Evolutionary conservation across 1,284 basidiomycete species (phyloP).

Genomic region (Ganoderma multipileum): DNA sequence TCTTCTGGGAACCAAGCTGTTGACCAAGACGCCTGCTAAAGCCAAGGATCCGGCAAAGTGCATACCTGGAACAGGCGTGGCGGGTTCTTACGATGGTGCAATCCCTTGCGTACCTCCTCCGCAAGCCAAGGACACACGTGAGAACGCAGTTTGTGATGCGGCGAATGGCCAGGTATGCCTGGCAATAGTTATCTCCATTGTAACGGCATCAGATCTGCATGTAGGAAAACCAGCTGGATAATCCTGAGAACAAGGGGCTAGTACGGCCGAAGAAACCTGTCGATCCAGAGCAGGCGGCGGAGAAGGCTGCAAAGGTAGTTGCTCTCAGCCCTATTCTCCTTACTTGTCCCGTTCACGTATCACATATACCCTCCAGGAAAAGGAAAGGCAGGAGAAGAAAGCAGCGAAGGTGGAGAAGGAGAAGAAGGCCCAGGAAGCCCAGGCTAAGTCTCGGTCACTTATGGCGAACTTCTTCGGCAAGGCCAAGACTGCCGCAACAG

Average conservation of each 20-base stretch:
- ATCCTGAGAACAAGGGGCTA: slow-evolving; percentile 31
- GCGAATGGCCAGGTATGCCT: slow-evolving; percentile 15
- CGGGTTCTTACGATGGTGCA: slow-evolving; percentile 19
- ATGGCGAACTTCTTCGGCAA: slow-evolving; percentile 81
- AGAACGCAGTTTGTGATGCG: slow-evolving; percentile 11
- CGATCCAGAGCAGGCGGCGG: slow-evolving; percentile 66
- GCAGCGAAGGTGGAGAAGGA: slow-evolving; percentile 69
- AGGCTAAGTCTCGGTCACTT: slow-evolving; percentile 74
- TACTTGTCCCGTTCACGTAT: slow-evolving; percentile 11
- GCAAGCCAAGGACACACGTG: slow-evolving; percentile 1
- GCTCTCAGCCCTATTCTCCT: background rate
- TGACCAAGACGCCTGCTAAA: slow-evolving; percentile 28
- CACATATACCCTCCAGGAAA: slow-evolving; percentile 52
- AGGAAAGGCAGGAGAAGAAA: slow-evolving; percentile 70
- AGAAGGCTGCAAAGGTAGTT: slow-evolving; percentile 66
- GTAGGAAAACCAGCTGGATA: slow-evolving; percentile 2
- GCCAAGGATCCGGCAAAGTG: slow-evolving; percentile 16
- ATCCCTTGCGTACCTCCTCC: background rate
- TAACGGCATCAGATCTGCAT: background rate
- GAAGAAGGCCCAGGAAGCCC: slow-evolving; percentile 71
- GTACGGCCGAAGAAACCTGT: slow-evolving; percentile 55
- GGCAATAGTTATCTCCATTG: background rate
- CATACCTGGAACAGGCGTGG: slow-evolving; percentile 5
- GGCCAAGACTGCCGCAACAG: slow-evolving; percentile 46
- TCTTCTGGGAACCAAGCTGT: slow-evolving; percentile 60